A percentile compares a stretch with the other conserved stretches of the same genome.
phyloP scores from a whole-genome alignment of 441 rosid species.

The Pelargonium myrrhifolium region DNA sequence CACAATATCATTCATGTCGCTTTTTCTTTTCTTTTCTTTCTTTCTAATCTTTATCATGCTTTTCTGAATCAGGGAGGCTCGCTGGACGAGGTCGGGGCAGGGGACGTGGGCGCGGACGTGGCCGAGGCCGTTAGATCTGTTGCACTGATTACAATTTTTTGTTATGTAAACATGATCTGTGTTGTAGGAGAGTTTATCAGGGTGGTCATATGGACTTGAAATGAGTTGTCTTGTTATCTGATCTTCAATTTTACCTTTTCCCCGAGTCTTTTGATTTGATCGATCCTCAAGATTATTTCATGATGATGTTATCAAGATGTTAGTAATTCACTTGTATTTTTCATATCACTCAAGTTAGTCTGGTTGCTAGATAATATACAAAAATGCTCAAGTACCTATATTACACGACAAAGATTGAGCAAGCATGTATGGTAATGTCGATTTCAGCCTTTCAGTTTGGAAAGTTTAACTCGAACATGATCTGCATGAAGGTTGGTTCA shows the following conservation, averaged over 20 bases:
- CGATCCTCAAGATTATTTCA: neutral
- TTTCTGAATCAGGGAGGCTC: neutral
- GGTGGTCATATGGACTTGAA: constrained; percentile 1
- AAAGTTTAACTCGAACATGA: too few species aligned
- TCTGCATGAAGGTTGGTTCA: too few species aligned
- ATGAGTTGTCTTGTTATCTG: too few species aligned
- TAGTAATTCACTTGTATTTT: neutral
- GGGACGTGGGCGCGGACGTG: neutral
- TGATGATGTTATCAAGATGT: too few species aligned
- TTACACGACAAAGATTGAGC: too few species aligned
- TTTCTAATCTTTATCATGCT: neutral
- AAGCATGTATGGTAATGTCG: too few species aligned
- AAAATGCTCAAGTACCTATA: too few species aligned
- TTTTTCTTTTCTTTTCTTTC: neutral
- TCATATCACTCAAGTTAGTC: too few species aligned
- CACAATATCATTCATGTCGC: neutral
- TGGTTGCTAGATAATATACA: too few species aligned
- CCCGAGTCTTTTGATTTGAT: neutral
- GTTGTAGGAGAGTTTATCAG: constrained; percentile 4
- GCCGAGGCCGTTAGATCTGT: neutral
- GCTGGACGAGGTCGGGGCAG: constrained; percentile 1
- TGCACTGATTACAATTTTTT: neutral
- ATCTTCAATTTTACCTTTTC: neutral
- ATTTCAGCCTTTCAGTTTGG: too few species aligned
- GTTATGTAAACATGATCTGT: constrained; percentile 2